A percentile compares a stretch with the other conserved stretches of the same genome.
Conservation (phyloP, 164 flowering plant species). For the Cinnamomum chago region DNA sequence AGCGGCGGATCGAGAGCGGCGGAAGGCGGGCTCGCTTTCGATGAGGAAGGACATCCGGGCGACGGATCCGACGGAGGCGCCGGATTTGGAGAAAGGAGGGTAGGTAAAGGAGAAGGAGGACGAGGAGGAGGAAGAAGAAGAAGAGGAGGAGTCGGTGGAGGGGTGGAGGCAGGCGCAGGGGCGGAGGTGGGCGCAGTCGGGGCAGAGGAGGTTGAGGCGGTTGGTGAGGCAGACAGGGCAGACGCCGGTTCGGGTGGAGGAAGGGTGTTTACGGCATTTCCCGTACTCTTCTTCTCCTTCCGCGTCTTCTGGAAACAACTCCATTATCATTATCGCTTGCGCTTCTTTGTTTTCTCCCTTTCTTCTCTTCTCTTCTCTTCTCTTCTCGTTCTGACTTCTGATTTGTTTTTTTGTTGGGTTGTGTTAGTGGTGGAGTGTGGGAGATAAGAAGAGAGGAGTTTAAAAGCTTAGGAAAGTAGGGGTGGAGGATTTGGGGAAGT, state of each 20-base stretch:
- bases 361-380: not conserved
- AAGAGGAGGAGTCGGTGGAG: conserved; percentile 9
- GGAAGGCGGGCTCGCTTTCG: conserved; percentile 23
- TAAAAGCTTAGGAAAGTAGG: too few relatives aligned
- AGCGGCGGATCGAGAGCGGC: conserved; percentile 34
- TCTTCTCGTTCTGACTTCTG: not conserved
- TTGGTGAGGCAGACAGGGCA: conserved; percentile 59
- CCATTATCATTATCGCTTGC: not conserved
- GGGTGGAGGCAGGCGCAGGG: conserved; percentile 46
- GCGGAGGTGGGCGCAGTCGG: conserved; percentile 53
- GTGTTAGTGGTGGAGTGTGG: too few relatives aligned
- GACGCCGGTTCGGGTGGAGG: conserved; percentile 43
- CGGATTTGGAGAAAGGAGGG: not conserved
- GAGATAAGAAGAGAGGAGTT: too few relatives aligned
- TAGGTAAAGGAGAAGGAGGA: conserved; percentile 14
- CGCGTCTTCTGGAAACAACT: not conserved
- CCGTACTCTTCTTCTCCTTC: conserved; percentile 3
- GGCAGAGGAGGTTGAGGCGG: conserved; percentile 51
- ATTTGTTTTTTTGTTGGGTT: not conserved
- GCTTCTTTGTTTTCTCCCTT: not conserved
- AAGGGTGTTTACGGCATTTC: conserved; percentile 38
- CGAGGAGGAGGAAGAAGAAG: conserved; percentile 8
- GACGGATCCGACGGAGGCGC: conserved; percentile 14
- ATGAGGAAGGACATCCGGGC: conserved; percentile 29
- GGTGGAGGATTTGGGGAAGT: too few relatives aligned